Evolutionary conservation across 148 eudicot species (phyloP), one percentile per base, ranked within the genome.

Genomic region (Cornus suecica): DNA sequence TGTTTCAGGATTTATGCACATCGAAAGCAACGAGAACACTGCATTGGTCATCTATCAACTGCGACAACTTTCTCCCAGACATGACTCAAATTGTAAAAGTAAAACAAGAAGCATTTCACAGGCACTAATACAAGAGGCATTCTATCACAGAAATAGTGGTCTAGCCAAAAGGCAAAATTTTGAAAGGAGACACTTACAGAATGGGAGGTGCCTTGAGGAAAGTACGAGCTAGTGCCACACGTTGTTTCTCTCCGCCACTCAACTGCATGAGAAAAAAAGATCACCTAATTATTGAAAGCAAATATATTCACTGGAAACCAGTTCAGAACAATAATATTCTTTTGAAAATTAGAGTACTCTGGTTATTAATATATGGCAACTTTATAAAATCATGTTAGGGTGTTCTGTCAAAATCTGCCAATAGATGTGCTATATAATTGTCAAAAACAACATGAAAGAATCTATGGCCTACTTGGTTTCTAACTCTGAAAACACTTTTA

Each of bases 241-340:
- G 90, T 78, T 94, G 98, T 92, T 94, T 94, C 78, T 94, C 98
- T 79, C 98, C 98, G n/a, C 98, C 98, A 86, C 98, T 94, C 76
- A 94, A 83, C 98, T 94, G 92, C 85, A 83, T 79, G 24, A 68
- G 37, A 69, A 23, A 74, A n/a, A 67, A 76, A 23, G 8, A 42
- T 20, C 13, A 60, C 25, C 48, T 9, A 29, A 72, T 27, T 24
- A 75, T 15, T 7, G 28, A 15, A n/a, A 51, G 65, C 26, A 5
- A 23, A 11, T 41, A 18, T 20, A 10, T 30, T 62, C 13, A 2
- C 54, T 48, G 54, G 15, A 48, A 48, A 48, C 54, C 54, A 48
- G 54, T 18, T 48, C 20, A 48, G 54, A 48, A 48, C 15, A 45
- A 45, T 2, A 9, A 8, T 45, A 8, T 45, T 45, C 10, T 45